phyloP scores from a whole-genome alignment of 768 basidiomycete species.

The Lepiota brunneoincarnata region DNA sequence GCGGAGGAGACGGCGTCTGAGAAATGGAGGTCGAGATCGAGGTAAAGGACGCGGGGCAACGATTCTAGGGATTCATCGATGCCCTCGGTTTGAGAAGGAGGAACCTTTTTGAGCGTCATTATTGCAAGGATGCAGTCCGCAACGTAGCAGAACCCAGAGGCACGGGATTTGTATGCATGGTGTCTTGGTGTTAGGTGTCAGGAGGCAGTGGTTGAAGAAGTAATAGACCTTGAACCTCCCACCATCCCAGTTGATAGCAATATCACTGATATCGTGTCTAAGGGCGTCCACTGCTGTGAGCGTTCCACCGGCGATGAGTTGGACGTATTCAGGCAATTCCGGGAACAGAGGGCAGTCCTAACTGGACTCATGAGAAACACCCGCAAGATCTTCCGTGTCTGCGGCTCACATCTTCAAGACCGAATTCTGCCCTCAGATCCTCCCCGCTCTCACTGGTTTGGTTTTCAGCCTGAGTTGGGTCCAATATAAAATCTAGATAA shows the following conservation, averaged over 20 bases:
- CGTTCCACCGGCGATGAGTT: conserved; percentile 72
- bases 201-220: not conserved
- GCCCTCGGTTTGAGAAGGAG: conserved; percentile 14
- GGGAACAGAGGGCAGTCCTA: conserved; percentile 85
- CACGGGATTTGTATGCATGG: conserved; percentile 75
- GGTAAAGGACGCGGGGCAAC: conserved; percentile 71
- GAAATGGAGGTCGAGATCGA: conserved; percentile 92
- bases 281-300: conserved; percentile 70
- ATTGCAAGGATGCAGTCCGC: conserved; percentile 86
- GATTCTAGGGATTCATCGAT: not conserved
- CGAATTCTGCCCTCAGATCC: conserved; percentile 38
- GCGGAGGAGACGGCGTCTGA: conserved; percentile 86
- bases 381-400: not conserved
- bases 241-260: conserved; percentile 90
- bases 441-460: conserved; percentile 7
- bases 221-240: conserved; percentile 52
- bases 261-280: conserved; percentile 43
- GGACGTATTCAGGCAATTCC: conserved; percentile 66
- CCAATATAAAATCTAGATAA: conserved; percentile 62
- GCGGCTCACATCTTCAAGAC: conserved; percentile 36
- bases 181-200: conserved; percentile 45
- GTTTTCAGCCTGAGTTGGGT: conserved; percentile 24
- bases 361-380: conserved; percentile 1
- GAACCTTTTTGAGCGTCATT: conserved; percentile 55
- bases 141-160: conserved; percentile 93